Evolutionary conservation across 345 rosid genomes (phyloP).

Genomic region (Acer saccharum): DNA sequence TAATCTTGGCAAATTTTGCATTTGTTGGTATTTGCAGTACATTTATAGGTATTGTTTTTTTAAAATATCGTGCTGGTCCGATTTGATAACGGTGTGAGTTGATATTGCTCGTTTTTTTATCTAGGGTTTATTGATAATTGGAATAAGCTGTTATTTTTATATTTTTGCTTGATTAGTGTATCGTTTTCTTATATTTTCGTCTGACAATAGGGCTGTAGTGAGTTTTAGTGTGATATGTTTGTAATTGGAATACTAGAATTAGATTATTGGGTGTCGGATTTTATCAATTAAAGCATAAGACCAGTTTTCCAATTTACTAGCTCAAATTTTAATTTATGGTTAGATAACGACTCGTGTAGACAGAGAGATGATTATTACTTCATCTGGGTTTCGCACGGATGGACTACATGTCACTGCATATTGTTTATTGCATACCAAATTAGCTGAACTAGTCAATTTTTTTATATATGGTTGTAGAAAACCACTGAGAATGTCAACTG

Average conservation of each 20-base stretch:
- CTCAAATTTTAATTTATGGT: background rate
- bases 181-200: background rate
- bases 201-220: background rate
- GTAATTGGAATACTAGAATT: background rate
- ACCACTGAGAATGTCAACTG: slow-evolving; percentile 54
- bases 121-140: background rate
- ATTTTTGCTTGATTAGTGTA: background rate
- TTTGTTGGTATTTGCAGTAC: background rate
- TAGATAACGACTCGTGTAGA: background rate
- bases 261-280: background rate
- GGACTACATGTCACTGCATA: background rate
- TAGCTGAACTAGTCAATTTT: background rate
- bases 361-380: background rate
- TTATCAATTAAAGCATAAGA: background rate
- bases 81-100: background rate
- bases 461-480: slow-evolving; percentile 26
- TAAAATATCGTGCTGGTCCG: background rate
- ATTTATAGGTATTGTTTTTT: background rate
- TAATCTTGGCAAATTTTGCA: background rate
- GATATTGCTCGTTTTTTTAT: background rate
- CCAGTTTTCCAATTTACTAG: background rate
- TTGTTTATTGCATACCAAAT: background rate
- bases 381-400: background rate
- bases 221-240: background rate
- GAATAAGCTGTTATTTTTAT: background rate